phyloP scores from a whole-genome alignment of 2,329 filamentous ascomycete genomes.

The Alternaria atra region DNA sequence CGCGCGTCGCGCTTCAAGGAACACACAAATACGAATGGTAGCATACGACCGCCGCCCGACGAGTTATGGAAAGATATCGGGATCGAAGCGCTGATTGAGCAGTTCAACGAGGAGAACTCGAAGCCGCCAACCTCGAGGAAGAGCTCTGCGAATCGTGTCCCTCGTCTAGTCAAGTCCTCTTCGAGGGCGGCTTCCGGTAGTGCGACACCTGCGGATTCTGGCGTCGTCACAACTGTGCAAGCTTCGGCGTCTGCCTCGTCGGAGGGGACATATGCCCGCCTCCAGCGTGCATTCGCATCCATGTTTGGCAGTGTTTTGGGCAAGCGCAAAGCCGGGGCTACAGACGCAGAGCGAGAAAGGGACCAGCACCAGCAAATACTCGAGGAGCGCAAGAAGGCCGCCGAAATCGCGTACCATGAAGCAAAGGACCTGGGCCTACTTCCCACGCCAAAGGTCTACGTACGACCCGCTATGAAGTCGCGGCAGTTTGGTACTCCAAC shows the following conservation, averaged over 20 bases:
- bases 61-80: conserved; percentile 40
- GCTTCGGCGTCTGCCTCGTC: conserved; percentile 11
- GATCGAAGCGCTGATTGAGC: conserved; percentile 36
- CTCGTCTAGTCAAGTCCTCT: conserved; percentile 2
- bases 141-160: conserved; percentile 9
- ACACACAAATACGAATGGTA: conserved; percentile 41
- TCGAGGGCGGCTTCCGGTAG: conserved; percentile 5
- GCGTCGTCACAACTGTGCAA: conserved; percentile 10
- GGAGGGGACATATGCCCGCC: conserved; percentile 40
- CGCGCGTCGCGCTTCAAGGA: conserved; percentile 42
- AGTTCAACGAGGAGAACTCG: conserved; percentile 36
- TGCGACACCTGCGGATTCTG: conserved; percentile 6
- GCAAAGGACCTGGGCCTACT: conserved; percentile 47
- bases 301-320: conserved; percentile 40
- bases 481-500: conserved; percentile 19
- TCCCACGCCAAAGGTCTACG: conserved; percentile 44
- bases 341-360: conserved; percentile 29
- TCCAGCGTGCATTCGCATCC: conserved; percentile 38
- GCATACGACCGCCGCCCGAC: conserved; percentile 43
- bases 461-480: conserved; percentile 29
- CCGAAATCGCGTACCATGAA: conserved; percentile 43
- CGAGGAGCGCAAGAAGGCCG: conserved; percentile 40
- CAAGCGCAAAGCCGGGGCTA: conserved; percentile 42
- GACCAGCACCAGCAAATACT: conserved; percentile 23
- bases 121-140: conserved; percentile 23